A percentile compares a stretch with the other conserved stretches of the same genome.
phyloP scores from a whole-genome alignment of 768 basidiomycete species.

The Amanita phalloides region DNA sequence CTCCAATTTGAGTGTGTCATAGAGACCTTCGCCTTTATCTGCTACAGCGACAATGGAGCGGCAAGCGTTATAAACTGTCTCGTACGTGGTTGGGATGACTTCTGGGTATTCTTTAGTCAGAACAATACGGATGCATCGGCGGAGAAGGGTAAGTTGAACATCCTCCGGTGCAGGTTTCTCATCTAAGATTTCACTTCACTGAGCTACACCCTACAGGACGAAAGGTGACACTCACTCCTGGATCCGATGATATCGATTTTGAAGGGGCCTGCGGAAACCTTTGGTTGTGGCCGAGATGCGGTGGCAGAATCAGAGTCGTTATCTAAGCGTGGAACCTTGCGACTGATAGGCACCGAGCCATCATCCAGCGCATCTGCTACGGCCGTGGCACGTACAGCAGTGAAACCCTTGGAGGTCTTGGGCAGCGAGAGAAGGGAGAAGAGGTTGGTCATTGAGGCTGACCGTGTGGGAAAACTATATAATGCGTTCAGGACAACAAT shows the following conservation, averaged over 20 bases:
- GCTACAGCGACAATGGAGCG: conserved; percentile 41
- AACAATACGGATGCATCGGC: conserved; percentile 26
- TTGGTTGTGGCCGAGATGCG: conserved; percentile 39
- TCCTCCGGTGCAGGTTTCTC: conserved; percentile 15
- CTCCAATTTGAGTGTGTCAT: conserved; percentile 46
- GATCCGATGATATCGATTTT: conserved; percentile 37
- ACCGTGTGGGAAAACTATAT: neutral
- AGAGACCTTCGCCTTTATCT: conserved; percentile 45
- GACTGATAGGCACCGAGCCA: conserved; percentile 47
- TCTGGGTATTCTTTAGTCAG: conserved; percentile 26
- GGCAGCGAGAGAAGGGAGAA: conserved; percentile 36
- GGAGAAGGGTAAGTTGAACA: conserved; percentile 20
- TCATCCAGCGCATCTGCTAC: conserved; percentile 25
- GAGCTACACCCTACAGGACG: neutral
- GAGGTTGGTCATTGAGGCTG: conserved; percentile 23
- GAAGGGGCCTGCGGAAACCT: conserved; percentile 22
- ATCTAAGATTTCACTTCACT: neutral
- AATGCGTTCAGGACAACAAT: no score
- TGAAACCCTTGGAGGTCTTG: conserved; percentile 40
- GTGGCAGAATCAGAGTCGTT: conserved; percentile 60
- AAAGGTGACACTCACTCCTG: conserved; percentile 19
- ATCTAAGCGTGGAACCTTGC: conserved; percentile 59
- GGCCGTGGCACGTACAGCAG: conserved; percentile 24
- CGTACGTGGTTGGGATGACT: conserved; percentile 36
- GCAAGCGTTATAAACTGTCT: conserved; percentile 47